Base-by-base conservation (phyloP, 805 yeast genomes). In the Kregervanrija fluxuum region DNA sequence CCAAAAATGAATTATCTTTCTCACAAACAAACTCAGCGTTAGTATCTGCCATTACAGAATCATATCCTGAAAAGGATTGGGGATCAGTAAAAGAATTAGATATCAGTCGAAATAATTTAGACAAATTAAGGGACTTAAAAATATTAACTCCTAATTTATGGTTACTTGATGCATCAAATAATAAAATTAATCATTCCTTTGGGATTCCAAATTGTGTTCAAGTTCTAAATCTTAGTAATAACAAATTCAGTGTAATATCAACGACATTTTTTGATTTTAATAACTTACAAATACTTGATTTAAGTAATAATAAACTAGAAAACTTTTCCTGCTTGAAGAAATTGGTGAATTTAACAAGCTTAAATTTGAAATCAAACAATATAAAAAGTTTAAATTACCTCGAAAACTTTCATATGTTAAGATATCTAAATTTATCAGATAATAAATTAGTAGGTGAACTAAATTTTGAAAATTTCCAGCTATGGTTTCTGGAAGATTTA, bases 21-120 rank as follows among this genome's bases (percentile, higher is more conserved):
- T 64, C 78, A 2, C 73, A 74, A 49, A 66, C 75, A 0, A 69
- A 69, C 45, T 65, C 58, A 40, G 60, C 60, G 11, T 54, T 77
- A 34, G 75, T 74, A 4, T 61, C 75, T 6, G 65, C 72, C 3
- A 67, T 77, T 28, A 74, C 75, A 1, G 72, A 70, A 33, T 52
- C 58, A 3, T 59, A 71, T 40, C 65, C 75, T 1, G 56, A 62
- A 17, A 62, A 63, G 3, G 60, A 66, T 40, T 77, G 82, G 82
- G 64, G 66, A 32, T 50, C 51, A 11, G 57, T 76, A 2, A 54
- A 47, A 9, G 64, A 62, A 15, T 61, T 77, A n/a, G 58, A 61
- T 33, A 52, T 77, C 14, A 48, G 62, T 3, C 63, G 55, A 11
- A 54, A 54, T 30, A 58, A 53, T 14, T 59, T 77, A 15, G 66